Percentiles rank a stretch among this genome's conserved stretches.
Conservation (phyloP, 768 basidiomycete genomes). For the Tylopilus sp. region DNA sequence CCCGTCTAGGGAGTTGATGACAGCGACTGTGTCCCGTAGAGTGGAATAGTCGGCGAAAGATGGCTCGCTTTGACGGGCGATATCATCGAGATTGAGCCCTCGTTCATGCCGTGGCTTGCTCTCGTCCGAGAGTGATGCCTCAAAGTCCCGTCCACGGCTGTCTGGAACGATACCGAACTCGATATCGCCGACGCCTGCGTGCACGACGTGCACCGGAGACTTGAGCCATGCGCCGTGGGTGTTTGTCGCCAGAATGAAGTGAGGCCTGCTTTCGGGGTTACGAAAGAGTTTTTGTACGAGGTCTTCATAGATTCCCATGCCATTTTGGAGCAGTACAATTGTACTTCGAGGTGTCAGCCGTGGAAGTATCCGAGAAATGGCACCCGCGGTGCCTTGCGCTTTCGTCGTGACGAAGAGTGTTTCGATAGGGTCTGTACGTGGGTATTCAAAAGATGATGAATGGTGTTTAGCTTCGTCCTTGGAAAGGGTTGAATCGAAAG, state of each 20-base stretch:
- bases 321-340: conserved; percentile 91
- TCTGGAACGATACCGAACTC: conserved; percentile 82
- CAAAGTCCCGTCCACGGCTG: conserved; percentile 56
- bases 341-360: conserved; percentile 68
- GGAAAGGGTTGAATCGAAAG: conserved; percentile 14
- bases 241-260: conserved; percentile 81
- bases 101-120: conserved; percentile 35
- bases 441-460: conserved; percentile 12
- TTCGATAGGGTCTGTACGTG: conserved; percentile 46
- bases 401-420: conserved; percentile 84
- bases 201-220: conserved; percentile 52
- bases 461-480: conserved; percentile 10
- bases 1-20: conserved; percentile 50
- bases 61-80: conserved; percentile 37
- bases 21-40: conserved; percentile 66
- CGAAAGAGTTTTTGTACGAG: conserved; percentile 66
- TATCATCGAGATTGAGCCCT: conserved; percentile 49
- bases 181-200: conserved; percentile 66
- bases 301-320: conserved; percentile 88
- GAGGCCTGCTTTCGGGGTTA: conserved; percentile 69
- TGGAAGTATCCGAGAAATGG: conserved; percentile 55
- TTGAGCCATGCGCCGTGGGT: conserved; percentile 75
- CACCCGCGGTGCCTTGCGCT: conserved; percentile 58
- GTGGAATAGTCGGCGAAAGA: conserved; percentile 47
- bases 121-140: conserved; percentile 44